Base-by-base conservation (phyloP, 768 basidiomycete species). In the Terana coerulea region DNA sequence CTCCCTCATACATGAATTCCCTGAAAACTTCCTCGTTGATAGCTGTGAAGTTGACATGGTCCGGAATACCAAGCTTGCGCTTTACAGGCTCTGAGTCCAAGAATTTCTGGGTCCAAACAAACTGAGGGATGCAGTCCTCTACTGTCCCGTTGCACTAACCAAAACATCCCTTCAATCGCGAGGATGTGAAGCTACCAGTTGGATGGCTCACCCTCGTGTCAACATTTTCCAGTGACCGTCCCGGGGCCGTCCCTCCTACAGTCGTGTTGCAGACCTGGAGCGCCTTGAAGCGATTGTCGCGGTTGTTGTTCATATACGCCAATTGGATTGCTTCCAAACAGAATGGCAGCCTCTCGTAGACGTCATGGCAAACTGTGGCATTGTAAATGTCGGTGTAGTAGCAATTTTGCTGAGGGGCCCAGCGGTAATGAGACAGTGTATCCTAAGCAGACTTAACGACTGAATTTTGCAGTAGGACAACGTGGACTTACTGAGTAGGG, bases 371-470 rank as follows among this genome's bases (percentile, higher is more conserved):
- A 3, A 15, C n/a, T 11, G 28, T 45, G 11, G 29, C n/a, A 21
- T 52, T 52, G 42, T 44, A 52, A 5, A 52, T 11, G 42, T 52
- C 33, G 3, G 41, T 37, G 43, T 34, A 25, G 21, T 58, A 51
- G 52, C 69, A 69, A 8, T 61, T 57, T 12, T 57, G 53, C 11
- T 69, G 59, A 1, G 68, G 60, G 15, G 59, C n/a, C 70, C 70
- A 70, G 17, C 52, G 30, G 41, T 55, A 64, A 46, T 67, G 59
- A 17, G 64, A 54, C 15, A 60, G 44, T 9, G 59, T 45, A 45
- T 69, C 60, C 68, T 69, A 30, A 8, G 19, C 3, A 5, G 22
- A 30, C 5, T 25, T 19, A 3, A 15, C 19, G 12, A n/a, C 4
- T 21, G 34, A 26, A 4, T 8, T 31, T 26, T 10, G 22, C 6